These are phyloP conservation scores for Monilinia polystroma DNA, from an alignment of 2,329 filamentous ascomycete species.

Conservation along the genomic window DNA sequence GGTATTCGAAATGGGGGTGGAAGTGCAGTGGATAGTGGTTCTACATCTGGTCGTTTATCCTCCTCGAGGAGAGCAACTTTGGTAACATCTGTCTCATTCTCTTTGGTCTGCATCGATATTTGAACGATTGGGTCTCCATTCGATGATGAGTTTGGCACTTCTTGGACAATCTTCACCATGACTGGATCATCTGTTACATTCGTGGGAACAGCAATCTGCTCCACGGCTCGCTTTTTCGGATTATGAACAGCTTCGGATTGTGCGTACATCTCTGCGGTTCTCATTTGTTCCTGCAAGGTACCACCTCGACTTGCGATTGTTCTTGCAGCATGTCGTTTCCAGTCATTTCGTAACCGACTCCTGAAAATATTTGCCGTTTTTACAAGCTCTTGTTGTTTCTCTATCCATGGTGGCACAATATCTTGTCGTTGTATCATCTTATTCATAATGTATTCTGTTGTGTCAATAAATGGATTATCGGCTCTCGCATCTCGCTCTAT, in stretches of 20 bases:
- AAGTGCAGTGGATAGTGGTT: conserved; percentile 35
- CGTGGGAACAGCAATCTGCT: conserved; percentile 49
- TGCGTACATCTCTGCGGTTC: conserved; percentile 70
- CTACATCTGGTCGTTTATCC: conserved; percentile 17
- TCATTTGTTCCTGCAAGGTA: conserved; percentile 69
- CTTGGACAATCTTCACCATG: conserved; percentile 48
- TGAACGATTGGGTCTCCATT: conserved; percentile 23
- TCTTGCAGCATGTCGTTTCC: conserved; percentile 78
- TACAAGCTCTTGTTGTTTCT: conserved; percentile 90
- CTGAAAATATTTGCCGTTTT: conserved; percentile 70
- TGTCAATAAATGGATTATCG: conserved; percentile 87
- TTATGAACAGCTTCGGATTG: conserved; percentile 68
- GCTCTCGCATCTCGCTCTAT: conserved; percentile 80
- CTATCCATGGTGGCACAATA: conserved; percentile 95
- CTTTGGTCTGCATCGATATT: conserved; percentile 29
- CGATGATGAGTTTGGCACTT: conserved; percentile 33
- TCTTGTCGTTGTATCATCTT: conserved; percentile 97
- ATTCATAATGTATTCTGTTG: conserved; percentile 97
- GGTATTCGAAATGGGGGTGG: conserved; percentile 72
- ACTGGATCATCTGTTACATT: conserved; percentile 51
- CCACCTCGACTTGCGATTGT: conserved; percentile 78
- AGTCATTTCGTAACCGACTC: conserved; percentile 71
- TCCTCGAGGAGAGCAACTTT: conserved; percentile 7
- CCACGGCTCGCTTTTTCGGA: conserved; percentile 50
- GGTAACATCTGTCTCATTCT: conserved; percentile 17